A percentile compares a stretch with the other conserved stretches of the same genome.
Conservation (phyloP, 106 monocot genomes). For the Allium fistulosum region DNA sequence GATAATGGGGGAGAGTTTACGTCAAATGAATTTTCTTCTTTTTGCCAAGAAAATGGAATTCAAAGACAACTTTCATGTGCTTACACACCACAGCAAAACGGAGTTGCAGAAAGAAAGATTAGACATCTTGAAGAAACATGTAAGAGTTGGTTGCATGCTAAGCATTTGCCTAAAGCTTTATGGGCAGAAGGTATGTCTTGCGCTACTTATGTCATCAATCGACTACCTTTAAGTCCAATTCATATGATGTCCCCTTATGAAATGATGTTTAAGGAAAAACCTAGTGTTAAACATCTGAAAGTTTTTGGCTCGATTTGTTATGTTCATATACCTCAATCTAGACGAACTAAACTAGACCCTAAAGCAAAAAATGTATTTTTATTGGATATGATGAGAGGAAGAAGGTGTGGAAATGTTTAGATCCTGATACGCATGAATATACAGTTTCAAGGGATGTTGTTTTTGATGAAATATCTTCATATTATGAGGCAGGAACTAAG, state of each 20-base stretch:
- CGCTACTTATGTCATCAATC: no score
- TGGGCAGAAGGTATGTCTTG: no score
- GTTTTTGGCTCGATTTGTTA: not conserved
- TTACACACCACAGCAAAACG: not conserved
- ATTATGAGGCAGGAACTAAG: not conserved
- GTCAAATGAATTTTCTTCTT: not conserved
- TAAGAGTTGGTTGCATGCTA: no score
- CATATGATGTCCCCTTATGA: slow-evolving; percentile 1
- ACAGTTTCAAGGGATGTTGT: not conserved
- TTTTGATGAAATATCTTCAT: slow-evolving; percentile 2
- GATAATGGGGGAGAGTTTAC: not conserved
- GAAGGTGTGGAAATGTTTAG: not conserved
- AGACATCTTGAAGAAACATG: no score
- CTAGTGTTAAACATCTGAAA: slow-evolving; percentile 1
- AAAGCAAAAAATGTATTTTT: slow-evolving; percentile 2
- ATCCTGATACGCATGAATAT: not conserved
- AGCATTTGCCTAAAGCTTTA: no score
- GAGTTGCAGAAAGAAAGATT: no score
- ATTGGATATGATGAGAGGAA: slow-evolving; percentile 5
- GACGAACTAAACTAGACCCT: not conserved
- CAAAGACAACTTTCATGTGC: slow-evolving; percentile 1
- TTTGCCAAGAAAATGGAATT: not conserved
- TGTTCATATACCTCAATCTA: not conserved
- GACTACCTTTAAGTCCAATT: no score
- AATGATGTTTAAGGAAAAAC: not conserved